Evolutionary conservation across 768 basidiomycete species (phyloP).

Genomic region (Hericium rajendrae): DNA sequence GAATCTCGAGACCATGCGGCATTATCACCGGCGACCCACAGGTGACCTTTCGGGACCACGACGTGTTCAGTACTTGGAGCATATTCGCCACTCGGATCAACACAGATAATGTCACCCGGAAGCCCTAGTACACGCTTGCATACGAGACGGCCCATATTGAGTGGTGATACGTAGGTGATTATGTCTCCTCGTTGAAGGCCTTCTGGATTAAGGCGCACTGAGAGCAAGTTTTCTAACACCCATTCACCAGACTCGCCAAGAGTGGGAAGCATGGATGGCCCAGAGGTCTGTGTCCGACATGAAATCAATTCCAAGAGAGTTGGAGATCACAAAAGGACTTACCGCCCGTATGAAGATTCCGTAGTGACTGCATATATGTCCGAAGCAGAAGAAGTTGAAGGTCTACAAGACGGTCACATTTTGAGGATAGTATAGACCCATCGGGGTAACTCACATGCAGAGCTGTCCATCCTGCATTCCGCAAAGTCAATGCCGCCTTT

Average conservation of each 20-base stretch:
- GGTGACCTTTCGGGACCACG: constrained; percentile 70
- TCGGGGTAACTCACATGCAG: no score
- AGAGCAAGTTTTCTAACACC: constrained; percentile 53
- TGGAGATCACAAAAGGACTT: constrained; percentile 11
- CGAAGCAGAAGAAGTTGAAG: constrained; percentile 43
- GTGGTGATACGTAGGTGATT: constrained; percentile 60
- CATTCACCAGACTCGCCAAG: constrained; percentile 49
- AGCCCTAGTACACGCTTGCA: constrained; percentile 90
- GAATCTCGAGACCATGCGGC: constrained; percentile 77
- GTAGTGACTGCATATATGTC: constrained; percentile 57
- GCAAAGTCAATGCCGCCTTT: no score
- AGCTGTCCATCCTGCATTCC: no score
- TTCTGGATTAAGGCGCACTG: constrained; percentile 39
- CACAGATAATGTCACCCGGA: constrained; percentile 81
- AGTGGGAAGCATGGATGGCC: constrained; percentile 79
- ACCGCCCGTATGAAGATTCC: constrained; percentile 49
- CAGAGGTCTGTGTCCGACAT: constrained; percentile 39
- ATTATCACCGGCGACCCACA: constrained; percentile 93
- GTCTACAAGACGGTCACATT: neutral
- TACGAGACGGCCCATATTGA: constrained; percentile 53
- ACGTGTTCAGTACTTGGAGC: constrained; percentile 67
- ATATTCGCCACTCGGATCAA: constrained; percentile 68
- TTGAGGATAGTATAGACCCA: no score
- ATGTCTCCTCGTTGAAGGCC: constrained; percentile 66
- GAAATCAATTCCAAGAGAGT: neutral